These are phyloP conservation scores for Brassica balearica DNA, from an alignment of 441 rosid species.

Conservation along the genomic window DNA sequence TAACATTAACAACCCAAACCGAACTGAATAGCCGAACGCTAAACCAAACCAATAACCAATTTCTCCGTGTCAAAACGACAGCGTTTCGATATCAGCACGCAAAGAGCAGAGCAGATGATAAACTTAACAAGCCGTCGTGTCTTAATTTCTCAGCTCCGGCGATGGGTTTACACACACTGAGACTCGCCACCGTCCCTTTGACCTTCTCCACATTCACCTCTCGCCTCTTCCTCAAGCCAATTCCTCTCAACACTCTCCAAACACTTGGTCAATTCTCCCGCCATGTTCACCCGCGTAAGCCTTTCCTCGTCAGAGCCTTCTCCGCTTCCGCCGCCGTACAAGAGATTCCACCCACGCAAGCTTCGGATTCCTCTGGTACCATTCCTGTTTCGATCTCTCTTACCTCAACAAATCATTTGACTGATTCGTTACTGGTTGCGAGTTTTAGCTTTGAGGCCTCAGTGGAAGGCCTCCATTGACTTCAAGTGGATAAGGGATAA, in stretches of 20 bases:
- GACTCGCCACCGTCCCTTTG: conserved; percentile 53
- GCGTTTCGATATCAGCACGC: background rate
- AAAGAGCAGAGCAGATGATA: background rate
- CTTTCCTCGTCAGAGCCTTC: conserved; percentile 51
- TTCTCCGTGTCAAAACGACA: conserved; percentile 7
- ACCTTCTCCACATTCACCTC: conserved; percentile 52
- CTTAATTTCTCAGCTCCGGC: conserved; percentile 32
- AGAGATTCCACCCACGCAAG: conserved; percentile 44
- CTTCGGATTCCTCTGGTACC: conserved; percentile 50
- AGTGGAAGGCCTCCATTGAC: conserved; percentile 90
- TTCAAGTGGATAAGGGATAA: conserved; percentile 96
- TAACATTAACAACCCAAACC: no score
- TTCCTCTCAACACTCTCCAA: conserved; percentile 45
- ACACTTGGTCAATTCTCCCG: conserved; percentile 46
- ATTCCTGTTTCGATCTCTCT: background rate
- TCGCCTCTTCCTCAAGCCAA: conserved; percentile 52
- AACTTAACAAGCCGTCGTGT: conserved; percentile 8
- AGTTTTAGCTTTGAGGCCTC: conserved; percentile 59
- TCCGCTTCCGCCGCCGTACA: conserved; percentile 59
- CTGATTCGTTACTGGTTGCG: conserved; percentile 31
- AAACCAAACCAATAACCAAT: background rate
- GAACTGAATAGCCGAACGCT: background rate
- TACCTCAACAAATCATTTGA: background rate
- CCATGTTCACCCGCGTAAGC: conserved; percentile 43
- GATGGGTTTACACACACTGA: conserved; percentile 63